phyloP scores from a whole-genome alignment of 108 stramenopile species.

The Skeletonema grethae region DNA sequence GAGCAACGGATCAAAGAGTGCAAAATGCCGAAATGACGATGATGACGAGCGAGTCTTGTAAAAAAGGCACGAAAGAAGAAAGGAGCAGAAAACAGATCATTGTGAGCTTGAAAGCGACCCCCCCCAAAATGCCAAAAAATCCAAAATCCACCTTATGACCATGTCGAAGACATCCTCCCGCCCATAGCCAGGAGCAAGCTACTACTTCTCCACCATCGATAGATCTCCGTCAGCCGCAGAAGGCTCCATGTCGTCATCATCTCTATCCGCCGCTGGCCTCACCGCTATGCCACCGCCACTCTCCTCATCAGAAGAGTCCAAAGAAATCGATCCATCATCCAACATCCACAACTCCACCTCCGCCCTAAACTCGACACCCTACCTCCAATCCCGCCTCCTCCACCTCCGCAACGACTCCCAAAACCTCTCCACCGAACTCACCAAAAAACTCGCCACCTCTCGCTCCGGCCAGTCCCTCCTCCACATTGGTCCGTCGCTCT shows the following conservation, averaged over 20 bases:
- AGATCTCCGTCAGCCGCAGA: background rate
- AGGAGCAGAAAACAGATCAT: no score
- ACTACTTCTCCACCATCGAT: slow-evolving; percentile 5
- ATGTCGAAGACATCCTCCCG: background rate
- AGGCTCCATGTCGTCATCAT: background rate
- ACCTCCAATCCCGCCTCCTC: slow-evolving; percentile 32
- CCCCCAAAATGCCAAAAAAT: background rate
- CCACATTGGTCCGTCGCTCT: slow-evolving; percentile 79
- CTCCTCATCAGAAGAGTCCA: background rate
- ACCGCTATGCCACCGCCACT: background rate
- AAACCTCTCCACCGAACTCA: slow-evolving; percentile 70
- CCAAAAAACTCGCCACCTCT: slow-evolving; percentile 80
- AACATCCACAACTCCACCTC: background rate
- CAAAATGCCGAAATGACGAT: no score
- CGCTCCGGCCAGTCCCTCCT: slow-evolving; percentile 84
- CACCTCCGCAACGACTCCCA: slow-evolving; percentile 59
- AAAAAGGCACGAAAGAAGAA: no score
- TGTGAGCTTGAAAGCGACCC: no score
- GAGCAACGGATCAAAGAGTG: no score
- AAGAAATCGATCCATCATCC: background rate
- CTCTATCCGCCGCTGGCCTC: background rate
- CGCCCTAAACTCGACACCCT: slow-evolving; percentile 21
- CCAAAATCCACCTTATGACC: background rate
- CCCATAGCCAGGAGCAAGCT: background rate
- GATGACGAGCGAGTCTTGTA: no score